These are phyloP conservation scores for Hirsutella thompsonii DNA, from an alignment of 2,329 filamentous ascomycete species.

Conservation along the genomic window DNA sequence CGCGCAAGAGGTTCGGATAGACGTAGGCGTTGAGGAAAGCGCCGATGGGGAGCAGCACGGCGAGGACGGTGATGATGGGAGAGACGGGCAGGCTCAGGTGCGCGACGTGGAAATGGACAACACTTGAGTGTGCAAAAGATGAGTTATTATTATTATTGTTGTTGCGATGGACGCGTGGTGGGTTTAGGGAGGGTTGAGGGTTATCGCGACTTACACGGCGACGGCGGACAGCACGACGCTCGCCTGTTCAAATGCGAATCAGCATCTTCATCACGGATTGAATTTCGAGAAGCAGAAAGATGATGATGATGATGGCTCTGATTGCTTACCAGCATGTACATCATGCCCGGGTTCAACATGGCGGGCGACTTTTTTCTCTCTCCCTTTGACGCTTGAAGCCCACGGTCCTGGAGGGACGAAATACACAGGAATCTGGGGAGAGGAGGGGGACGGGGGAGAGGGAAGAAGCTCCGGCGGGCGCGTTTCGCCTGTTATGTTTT, in stretches of 20 bases:
- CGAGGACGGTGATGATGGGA: conserved; percentile 19
- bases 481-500: no score
- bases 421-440: not conserved
- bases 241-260: conserved; percentile 8
- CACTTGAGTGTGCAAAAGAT: conserved; percentile 17
- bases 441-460: not conserved
- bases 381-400: no score
- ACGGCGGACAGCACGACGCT: conserved; percentile 16
- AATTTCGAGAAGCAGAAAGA: no score
- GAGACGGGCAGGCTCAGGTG: conserved; percentile 28
- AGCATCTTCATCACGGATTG: not conserved
- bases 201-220: conserved; percentile 15
- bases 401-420: no score
- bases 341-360: conserved; percentile 13
- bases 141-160: no score
- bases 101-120: conserved; percentile 23
- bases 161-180: not conserved
- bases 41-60: conserved; percentile 26
- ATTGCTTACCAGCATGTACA: conserved; percentile 17
- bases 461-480: no score
- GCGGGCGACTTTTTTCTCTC: conserved; percentile 6
- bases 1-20: conserved; percentile 18
- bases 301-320: not conserved
- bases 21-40: conserved; percentile 22
- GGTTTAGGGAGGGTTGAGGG: not conserved